Evolutionary conservation across 331 rosid species (phyloP).

Genomic region (Quercus tomentella): DNA sequence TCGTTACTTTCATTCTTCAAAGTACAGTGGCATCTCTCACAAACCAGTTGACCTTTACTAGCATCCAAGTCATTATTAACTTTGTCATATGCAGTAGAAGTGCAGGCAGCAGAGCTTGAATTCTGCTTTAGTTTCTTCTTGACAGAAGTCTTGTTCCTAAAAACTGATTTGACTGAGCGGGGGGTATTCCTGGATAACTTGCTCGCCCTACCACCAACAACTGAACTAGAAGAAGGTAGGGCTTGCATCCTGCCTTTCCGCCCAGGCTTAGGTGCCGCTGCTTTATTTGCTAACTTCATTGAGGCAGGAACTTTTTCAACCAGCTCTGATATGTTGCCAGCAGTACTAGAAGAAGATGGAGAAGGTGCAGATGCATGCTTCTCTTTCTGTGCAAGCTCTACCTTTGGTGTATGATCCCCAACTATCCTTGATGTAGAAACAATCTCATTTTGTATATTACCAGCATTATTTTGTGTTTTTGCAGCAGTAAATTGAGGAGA

Average conservation of each 20-base stretch:
- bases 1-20: conserved; percentile 41
- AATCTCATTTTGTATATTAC: conserved; percentile 29
- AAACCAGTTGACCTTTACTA: conserved; percentile 45
- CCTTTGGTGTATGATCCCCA: conserved; percentile 39
- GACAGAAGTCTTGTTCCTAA: conserved; percentile 60
- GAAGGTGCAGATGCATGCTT: conserved; percentile 34
- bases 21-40: conserved; percentile 82
- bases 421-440: conserved; percentile 31
- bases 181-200: conserved; percentile 52
- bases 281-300: conserved; percentile 50
- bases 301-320: conserved; percentile 38
- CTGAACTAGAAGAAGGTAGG: conserved; percentile 48
- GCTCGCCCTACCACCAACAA: conserved; percentile 43
- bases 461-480: conserved; percentile 14
- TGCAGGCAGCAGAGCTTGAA: conserved; percentile 37
- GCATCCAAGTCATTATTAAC: conserved; percentile 39
- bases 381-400: conserved; percentile 41
- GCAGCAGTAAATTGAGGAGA: conserved; percentile 38
- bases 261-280: conserved; percentile 36
- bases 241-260: conserved; percentile 64
- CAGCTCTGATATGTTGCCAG: conserved; percentile 35
- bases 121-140: conserved; percentile 73
- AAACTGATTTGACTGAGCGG: conserved; percentile 51
- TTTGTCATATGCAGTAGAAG: conserved; percentile 37
- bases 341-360: conserved; percentile 29